phyloP scores from a whole-genome alignment of 1,284 basidiomycete genomes.

The Waitea zeae region DNA sequence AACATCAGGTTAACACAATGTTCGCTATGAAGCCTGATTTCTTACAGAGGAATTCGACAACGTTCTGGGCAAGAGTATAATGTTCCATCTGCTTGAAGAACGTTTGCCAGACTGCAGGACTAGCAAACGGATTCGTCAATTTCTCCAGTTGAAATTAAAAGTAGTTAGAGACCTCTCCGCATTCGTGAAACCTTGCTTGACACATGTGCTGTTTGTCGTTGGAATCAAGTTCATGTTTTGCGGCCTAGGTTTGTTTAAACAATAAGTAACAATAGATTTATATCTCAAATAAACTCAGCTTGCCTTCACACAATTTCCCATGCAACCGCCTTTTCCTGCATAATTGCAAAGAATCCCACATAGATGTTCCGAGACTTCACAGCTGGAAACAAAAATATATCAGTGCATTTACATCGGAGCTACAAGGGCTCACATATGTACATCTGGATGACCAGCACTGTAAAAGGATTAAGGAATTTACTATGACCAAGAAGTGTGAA shows the following conservation, averaged over 20 bases:
- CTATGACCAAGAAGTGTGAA: background rate
- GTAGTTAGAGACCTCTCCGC: constrained; percentile 34
- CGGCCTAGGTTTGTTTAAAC: constrained; percentile 15
- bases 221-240: too few relatives aligned
- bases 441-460: constrained; percentile 38
- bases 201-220: constrained; percentile 32
- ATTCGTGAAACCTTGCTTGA: constrained; percentile 32
- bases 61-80: constrained; percentile 22
- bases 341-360: constrained; percentile 30
- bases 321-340: constrained; percentile 25
- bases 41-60: constrained; percentile 27
- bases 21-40: too few relatives aligned
- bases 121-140: constrained; percentile 13
- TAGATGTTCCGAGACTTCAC: constrained; percentile 26
- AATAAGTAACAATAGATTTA: too few relatives aligned
- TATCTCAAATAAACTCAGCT: too few relatives aligned
- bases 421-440: constrained; percentile 26
- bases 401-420: too few relatives aligned
- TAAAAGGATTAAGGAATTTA: constrained; percentile 2
- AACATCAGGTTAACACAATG: too few relatives aligned
- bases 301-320: constrained; percentile 31
- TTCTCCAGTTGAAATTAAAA: too few relatives aligned
- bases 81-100: constrained; percentile 15
- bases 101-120: constrained; percentile 24
- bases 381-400: constrained; percentile 17